A percentile compares a stretch with the other conserved stretches of the same genome.
Evolutionary conservation across 2,329 filamentous ascomycete genomes (phyloP).

Genomic region (Cercospora zeae-maydis): DNA sequence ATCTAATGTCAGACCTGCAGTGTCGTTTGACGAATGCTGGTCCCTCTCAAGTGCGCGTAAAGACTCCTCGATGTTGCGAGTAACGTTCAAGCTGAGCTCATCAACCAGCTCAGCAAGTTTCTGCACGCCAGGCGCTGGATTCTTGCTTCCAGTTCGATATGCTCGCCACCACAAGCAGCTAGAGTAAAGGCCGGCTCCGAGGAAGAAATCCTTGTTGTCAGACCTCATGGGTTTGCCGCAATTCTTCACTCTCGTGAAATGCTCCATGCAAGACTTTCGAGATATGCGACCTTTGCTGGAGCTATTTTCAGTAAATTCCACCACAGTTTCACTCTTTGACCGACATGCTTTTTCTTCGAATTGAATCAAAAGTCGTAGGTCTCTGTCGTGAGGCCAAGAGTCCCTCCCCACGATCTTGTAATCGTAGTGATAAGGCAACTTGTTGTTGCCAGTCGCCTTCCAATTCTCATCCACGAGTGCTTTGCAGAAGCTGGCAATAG

Average conservation of each 20-base stretch:
- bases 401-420: no score
- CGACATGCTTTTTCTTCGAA: no score
- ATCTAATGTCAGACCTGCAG: neutral
- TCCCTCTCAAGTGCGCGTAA: neutral
- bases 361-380: no score
- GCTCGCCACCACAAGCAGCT: neutral
- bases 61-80: neutral
- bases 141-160: neutral
- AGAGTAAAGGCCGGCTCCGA: neutral
- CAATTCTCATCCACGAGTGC: no score
- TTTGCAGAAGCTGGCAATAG: no score
- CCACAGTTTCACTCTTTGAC: no score
- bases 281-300: no score
- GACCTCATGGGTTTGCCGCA: neutral
- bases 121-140: neutral
- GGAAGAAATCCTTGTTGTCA: neutral
- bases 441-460: no score
- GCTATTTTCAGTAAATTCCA: neutral
- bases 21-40: neutral
- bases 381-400: no score
- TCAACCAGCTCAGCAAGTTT: neutral
- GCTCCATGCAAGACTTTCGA: neutral
- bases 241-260: neutral
- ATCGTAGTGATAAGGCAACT: no score
- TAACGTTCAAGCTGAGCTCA: neutral